phyloP scores from a whole-genome alignment of 106 monocot species.

The Chionographis japonica region DNA sequence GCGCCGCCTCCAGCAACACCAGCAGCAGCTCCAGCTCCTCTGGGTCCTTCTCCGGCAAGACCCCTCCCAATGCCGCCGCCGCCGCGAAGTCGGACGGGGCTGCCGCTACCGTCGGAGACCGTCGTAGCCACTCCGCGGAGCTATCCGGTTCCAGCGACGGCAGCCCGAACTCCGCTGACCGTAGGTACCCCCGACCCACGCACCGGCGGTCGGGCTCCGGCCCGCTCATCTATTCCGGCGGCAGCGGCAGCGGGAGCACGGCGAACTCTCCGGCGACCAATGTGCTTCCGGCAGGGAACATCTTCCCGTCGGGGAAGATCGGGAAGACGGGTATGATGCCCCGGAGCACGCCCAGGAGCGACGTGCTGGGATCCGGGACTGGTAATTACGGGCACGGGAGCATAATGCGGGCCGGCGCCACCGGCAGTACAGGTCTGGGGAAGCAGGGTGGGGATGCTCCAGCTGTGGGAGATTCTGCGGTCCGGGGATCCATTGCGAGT shows the following conservation, averaged over 20 bases:
- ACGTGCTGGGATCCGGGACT: constrained; percentile 71
- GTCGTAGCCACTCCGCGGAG: constrained; percentile 66
- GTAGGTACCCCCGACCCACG: constrained; percentile 10
- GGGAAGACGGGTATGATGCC: constrained; percentile 31
- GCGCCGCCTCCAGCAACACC: constrained; percentile 6
- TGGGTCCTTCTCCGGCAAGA: constrained; percentile 33
- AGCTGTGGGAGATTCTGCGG: neutral
- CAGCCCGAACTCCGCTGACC: constrained; percentile 15
- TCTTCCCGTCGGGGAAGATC: constrained; percentile 78
- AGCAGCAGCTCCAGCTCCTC: constrained; percentile 49
- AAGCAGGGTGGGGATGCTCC: neutral
- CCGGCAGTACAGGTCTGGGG: neutral
- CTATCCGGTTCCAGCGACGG: constrained; percentile 38
- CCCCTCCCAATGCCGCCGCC: constrained; percentile 13
- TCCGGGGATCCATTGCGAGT: constrained; percentile 4
- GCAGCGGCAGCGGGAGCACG: constrained; percentile 22
- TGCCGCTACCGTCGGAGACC: constrained; percentile 1
- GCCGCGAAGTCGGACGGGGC: neutral
- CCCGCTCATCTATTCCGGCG: constrained; percentile 45
- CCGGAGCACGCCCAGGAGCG: constrained; percentile 25
- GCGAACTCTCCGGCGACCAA: constrained; percentile 41
- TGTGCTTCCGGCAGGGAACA: constrained; percentile 76
- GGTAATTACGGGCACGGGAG: constrained; percentile 84
- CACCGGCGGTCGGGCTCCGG: constrained; percentile 66
- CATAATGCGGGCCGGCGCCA: constrained; percentile 48